These are phyloP conservation scores for Penicillium digitatum DNA, from an alignment of 2,329 filamentous ascomycete genomes.

Conservation along the genomic window DNA sequence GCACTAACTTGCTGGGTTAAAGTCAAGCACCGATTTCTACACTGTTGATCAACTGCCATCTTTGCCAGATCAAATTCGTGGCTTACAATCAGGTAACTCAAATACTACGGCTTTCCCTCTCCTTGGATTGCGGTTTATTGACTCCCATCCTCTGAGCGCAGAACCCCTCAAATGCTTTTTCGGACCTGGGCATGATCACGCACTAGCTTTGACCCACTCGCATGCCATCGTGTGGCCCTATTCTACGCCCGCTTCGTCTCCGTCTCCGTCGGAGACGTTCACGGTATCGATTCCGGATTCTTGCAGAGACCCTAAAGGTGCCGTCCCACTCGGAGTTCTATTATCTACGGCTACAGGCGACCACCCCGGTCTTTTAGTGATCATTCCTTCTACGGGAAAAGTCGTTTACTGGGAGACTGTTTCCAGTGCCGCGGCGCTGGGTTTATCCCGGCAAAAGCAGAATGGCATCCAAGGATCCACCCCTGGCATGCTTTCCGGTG, in stretches of 20 bases:
- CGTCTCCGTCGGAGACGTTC: constrained; percentile 59
- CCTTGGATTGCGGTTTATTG: constrained; percentile 14
- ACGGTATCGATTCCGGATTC: constrained; percentile 74
- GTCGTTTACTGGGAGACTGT: constrained; percentile 96
- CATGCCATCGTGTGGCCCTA: constrained; percentile 92
- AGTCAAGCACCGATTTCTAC: constrained; percentile 83
- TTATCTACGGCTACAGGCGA: constrained; percentile 74
- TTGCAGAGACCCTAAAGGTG: constrained; percentile 62
- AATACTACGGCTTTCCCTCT: constrained; percentile 25
- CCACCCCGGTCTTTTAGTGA: constrained; percentile 79
- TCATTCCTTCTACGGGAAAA: constrained; percentile 78
- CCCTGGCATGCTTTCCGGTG: constrained; percentile 70
- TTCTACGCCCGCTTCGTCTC: constrained; percentile 43
- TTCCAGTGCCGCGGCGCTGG: constrained; percentile 78
- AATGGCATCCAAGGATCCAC: constrained; percentile 73
- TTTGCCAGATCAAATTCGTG: constrained; percentile 71
- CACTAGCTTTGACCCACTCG: constrained; percentile 72
- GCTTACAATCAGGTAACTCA: constrained; percentile 59
- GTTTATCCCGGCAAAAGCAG: constrained; percentile 75
- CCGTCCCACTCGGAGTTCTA: constrained; percentile 76
- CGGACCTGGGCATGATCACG: constrained; percentile 64
- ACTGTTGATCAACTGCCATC: constrained; percentile 79
- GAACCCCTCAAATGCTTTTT: constrained; percentile 64
- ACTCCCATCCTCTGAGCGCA: constrained; percentile 32
- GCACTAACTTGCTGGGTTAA: constrained; percentile 9